Evolutionary conservation across 2,329 filamentous ascomycete species (phyloP).

Genomic region (Gyromitra esculenta): DNA sequence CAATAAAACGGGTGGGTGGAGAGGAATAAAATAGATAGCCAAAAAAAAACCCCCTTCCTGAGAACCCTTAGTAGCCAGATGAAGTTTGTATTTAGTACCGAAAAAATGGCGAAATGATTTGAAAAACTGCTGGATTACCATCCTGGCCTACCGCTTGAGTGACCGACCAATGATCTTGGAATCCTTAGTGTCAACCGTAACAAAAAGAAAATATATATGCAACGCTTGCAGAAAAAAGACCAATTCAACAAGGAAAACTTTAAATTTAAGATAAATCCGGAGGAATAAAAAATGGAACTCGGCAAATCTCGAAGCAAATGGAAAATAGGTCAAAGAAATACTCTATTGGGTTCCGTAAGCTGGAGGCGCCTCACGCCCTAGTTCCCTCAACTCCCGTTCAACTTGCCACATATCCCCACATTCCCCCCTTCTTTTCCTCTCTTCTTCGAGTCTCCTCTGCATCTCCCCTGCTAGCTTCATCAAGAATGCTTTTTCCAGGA

Average conservation of each 20-base stretch:
- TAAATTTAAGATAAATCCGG: constrained; percentile 36
- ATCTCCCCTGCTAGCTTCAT: constrained; percentile 95
- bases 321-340: constrained; percentile 5
- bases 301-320: constrained; percentile 23
- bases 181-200: neutral
- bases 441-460: constrained; percentile 84
- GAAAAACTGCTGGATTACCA: constrained; percentile 13
- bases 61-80: neutral
- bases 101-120: constrained; percentile 24
- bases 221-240: constrained; percentile 34
- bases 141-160: constrained; percentile 8
- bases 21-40: constrained; percentile 20
- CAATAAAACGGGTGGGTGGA: constrained; percentile 27
- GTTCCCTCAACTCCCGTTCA: constrained; percentile 53
- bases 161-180: constrained; percentile 2
- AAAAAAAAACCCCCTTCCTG: neutral
- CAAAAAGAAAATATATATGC: constrained; percentile 12
- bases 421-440: constrained; percentile 69
- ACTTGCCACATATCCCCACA: constrained; percentile 55
- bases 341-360: constrained; percentile 50
- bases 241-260: constrained; percentile 9
- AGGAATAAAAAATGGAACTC: constrained; percentile 1
- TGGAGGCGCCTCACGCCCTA: constrained; percentile 49
- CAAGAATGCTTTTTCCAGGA: constrained; percentile 84
- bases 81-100: constrained; percentile 26